Conservation (phyloP, 176 grass and related monocot species). For the Raddia guianensis region DNA sequence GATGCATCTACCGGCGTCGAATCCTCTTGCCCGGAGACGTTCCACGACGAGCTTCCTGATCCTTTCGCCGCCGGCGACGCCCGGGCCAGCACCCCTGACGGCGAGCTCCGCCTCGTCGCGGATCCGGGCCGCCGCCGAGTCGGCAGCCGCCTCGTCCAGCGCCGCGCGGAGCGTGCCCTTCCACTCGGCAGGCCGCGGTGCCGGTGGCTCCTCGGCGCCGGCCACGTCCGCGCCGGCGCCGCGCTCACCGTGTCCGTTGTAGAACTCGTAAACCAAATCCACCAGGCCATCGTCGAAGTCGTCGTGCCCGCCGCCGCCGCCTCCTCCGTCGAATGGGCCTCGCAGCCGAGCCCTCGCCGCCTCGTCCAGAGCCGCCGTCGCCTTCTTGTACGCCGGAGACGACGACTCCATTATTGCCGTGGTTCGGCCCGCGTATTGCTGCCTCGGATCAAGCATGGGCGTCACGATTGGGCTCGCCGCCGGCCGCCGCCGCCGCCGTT, state of each 20-base stretch:
- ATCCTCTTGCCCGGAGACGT: slow-evolving; percentile 52
- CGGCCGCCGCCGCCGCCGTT: not conserved
- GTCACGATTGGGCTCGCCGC: not conserved
- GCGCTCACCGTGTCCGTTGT: slow-evolving; percentile 45
- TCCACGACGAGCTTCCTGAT: slow-evolving; percentile 41
- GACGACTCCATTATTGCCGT: slow-evolving; percentile 18
- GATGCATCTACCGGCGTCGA: slow-evolving; percentile 55
- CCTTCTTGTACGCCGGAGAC: slow-evolving; percentile 51
- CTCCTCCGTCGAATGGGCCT: slow-evolving; percentile 30
- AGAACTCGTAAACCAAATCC: slow-evolving; percentile 74
- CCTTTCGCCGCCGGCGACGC: slow-evolving; percentile 9
- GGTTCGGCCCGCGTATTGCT: not conserved
- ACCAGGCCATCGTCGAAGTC: slow-evolving; percentile 56
- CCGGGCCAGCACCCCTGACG: slow-evolving; percentile 28
- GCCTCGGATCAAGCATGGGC: not conserved
- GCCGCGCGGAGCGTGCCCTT: slow-evolving; percentile 35
- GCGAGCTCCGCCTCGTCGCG: slow-evolving; percentile 58
- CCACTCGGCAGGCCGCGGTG: not conserved
- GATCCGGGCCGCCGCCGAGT: slow-evolving; percentile 46
- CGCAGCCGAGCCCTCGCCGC: slow-evolving; percentile 62
- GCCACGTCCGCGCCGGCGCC: not conserved
- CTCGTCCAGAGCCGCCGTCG: slow-evolving; percentile 56
- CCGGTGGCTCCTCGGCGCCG: not conserved
- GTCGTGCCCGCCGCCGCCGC: not conserved
- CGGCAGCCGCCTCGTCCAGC: slow-evolving; percentile 49